phyloP scores from a whole-genome alignment of 495 filamentous ascomycete genomes.

The Sordaria brevicollis region DNA sequence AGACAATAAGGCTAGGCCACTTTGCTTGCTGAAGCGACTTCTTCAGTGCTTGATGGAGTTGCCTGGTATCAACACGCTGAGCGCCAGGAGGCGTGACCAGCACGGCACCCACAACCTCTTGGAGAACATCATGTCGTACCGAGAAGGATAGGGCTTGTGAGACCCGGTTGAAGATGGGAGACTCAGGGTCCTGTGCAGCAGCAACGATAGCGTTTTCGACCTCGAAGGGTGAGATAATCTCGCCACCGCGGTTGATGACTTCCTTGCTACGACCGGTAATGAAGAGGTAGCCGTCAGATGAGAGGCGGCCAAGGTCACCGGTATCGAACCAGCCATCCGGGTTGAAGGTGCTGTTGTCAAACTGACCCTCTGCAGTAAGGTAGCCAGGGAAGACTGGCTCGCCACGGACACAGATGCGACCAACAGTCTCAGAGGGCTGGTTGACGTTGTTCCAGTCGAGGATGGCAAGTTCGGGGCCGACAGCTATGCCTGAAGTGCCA shows the following conservation, averaged over 20 bases:
- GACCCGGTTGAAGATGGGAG: conserved; percentile 23
- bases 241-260: conserved; percentile 48
- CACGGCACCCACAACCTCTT: conserved; percentile 35
- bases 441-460: conserved; percentile 18
- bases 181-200: conserved; percentile 18
- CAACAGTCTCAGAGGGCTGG: conserved; percentile 12
- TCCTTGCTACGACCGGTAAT: conserved; percentile 51
- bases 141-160: conserved; percentile 34
- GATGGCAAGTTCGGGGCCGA: conserved; percentile 32
- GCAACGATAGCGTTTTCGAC: conserved; percentile 25
- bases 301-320: conserved; percentile 38
- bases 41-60: conserved; percentile 19
- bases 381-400: conserved; percentile 35
- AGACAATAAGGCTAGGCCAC: conserved; percentile 30
- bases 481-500: conserved; percentile 33
- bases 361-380: conserved; percentile 18
- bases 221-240: conserved; percentile 44
- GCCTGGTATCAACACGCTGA: conserved; percentile 23
- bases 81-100: conserved; percentile 24
- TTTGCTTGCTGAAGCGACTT: conserved; percentile 27
- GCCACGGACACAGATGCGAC: conserved; percentile 34
- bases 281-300: conserved; percentile 43
- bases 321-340: conserved; percentile 36
- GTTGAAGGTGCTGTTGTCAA: conserved; percentile 30
- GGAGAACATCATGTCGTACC: conserved; percentile 29